Base-by-base conservation (phyloP, 2,329 filamentous ascomycete genomes). In the Scedosporium boydii region DNA sequence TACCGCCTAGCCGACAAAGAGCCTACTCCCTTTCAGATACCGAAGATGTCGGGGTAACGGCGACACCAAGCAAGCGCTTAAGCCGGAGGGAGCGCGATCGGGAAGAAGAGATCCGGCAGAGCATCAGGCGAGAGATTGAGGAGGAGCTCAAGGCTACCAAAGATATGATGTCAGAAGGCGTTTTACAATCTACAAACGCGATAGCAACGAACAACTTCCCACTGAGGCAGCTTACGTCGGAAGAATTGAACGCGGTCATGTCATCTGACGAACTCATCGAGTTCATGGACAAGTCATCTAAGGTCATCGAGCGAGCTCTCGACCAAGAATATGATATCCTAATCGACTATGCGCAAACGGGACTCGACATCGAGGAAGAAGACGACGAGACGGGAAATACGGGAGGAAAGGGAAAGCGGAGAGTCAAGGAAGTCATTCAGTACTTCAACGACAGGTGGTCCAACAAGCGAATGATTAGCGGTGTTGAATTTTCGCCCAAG, bases 281-380 rank as follows among this genome's bases (percentile, higher is more conserved):
- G 68, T 99, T 99, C 71, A 86, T 99, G 34, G 95, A 99, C 70
- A 86, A 91, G 68, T 97, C 93, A 23, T 96, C 91, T 63, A 99
- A 98, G 75, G 93, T 99, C 58, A 93, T 99, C 68, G 95, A 99
- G 77, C 86, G 95, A 70, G 93, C 95, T 4, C 78, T 99, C 66
- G 95, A 98, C 70, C 89, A 96, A 71, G 91, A 97, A 70, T 99
- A 98, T 73, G 95, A 99, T 73, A 91, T 99, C 65, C 80, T 99
- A 64, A 92, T 91, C 63, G 93, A 99, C 76, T 99, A 99, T 75
- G 91, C 92, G 46, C 80, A 96, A 46, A 89, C 90, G 64, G 89
- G 89, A 5, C 80, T 89, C 64, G 87, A 88, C 62, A 77, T 87
- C 10, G 84, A 95, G 48, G 91, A 96, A 57, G 92, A 96, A 58